Evolutionary conservation across 2,329 filamentous ascomycete species (phyloP), one percentile per base, ranked within the genome.

Genomic region (Cladophialophora yegresii): DNA sequence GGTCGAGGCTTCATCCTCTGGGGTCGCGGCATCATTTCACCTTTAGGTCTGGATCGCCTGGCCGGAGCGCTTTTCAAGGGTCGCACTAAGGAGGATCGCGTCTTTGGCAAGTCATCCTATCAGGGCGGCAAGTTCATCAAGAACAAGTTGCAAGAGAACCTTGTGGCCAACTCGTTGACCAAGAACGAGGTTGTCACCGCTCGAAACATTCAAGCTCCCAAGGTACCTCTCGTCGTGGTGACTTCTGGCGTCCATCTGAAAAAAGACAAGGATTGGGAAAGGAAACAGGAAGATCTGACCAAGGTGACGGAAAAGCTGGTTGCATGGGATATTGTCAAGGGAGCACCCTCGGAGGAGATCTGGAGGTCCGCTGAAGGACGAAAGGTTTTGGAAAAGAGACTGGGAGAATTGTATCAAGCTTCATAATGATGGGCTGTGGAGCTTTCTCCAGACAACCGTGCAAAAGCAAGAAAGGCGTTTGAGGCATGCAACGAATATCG

Each of bases 121-220:
- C 91, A 96, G 76, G 84, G 83, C 26, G 91, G 90, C 66, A 96
- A 93, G 75, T 89, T 86, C 75, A 89, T 97, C 76, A 96, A 96
- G 75, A 90, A 92, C 4, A 91, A 93, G 77, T 82, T 99, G 62
- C 95, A 99, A 77, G 95, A 99, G 79, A 93, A 89, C 69, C 82
- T 98, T 0, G 92, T 97, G 33, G 93, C 93, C 0, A 85, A 88
- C 69, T 91, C 90, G 0, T 86, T 98, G 70, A 92, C 92, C 13
- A 89, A 88, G 75, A 90, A 90, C 36, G 95, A 99, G 73, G 87
- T 96, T 20, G 81, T 84, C 51, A 90, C 88, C 64, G 92, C 92
- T 63, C 83, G 89, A 23, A 87, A 88, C 54, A 95, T 98, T 59
- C 91, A 96, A 77, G 83, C 84, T 63, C 82, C 82, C n/a, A 82